These are phyloP conservation scores for Calonectria hawksworthii DNA, from an alignment of 2,329 filamentous ascomycete genomes.

Conservation along the genomic window DNA sequence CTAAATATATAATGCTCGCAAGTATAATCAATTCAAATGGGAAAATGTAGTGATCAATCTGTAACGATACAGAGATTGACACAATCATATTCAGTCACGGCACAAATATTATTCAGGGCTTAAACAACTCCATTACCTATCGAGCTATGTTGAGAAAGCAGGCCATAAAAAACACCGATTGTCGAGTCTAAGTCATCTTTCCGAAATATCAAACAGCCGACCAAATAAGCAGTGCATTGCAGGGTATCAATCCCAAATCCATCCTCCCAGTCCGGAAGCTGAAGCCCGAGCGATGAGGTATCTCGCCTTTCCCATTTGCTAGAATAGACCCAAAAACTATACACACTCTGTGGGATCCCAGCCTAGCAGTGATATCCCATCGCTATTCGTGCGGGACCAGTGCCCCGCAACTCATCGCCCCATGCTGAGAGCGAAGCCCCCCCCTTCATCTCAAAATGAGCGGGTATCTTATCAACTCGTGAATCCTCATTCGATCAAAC, in stretches of 20 bases:
- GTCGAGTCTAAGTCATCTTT: slow-evolving; percentile 30
- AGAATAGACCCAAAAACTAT: slow-evolving; percentile 21
- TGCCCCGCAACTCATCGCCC: slow-evolving; percentile 13
- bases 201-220: slow-evolving; percentile 21
- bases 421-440: slow-evolving; percentile 9
- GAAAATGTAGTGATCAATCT: no score
- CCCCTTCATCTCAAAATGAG: slow-evolving; percentile 38
- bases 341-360: slow-evolving; percentile 16
- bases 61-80: no score
- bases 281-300: slow-evolving; percentile 29
- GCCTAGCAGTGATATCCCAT: slow-evolving; percentile 15
- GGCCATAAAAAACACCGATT: slow-evolving; percentile 19
- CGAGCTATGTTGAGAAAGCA: slow-evolving; percentile 22
- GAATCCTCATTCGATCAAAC: slow-evolving; percentile 28
- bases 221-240: slow-evolving; percentile 32
- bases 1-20: background rate
- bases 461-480: slow-evolving; percentile 45
- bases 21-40: background rate
- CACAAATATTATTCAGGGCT: background rate
- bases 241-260: slow-evolving; percentile 45
- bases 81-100: background rate
- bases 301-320: slow-evolving; percentile 22
- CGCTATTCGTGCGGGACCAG: slow-evolving; percentile 8
- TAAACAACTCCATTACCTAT: slow-evolving; percentile 28
- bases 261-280: slow-evolving; percentile 34